Base-by-base conservation (phyloP, 352 stramenopile genomes). In the Phytopythium boreale region DNA sequence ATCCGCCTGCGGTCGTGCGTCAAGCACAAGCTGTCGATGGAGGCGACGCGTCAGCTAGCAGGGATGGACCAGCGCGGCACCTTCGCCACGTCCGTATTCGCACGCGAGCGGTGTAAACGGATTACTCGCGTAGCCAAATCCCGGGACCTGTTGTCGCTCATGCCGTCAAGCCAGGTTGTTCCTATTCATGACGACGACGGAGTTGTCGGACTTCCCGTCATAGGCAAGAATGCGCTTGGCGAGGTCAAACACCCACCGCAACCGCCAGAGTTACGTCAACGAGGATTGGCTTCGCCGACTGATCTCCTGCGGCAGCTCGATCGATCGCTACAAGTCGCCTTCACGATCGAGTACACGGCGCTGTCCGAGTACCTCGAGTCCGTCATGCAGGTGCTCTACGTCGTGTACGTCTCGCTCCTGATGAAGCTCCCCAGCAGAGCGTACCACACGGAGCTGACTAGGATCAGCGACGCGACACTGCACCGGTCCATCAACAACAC, bases 331-430 rank as follows among this genome's bases (percentile, higher is more conserved):
- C 34, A 58, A 17, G 53, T 61, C 6, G 14, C 77, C 8, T 81
- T 77, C 56, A 74, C 72, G 2, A 70, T 69, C 37, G 76, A 84
- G 61, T 84, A 70, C 50, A 68, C 76, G 17, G 58, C 71, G 8
- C 36, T 84, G 3, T 41, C 70, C 5, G 76, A 79, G 61, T 84
- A 84, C 59, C 56, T 72, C 12, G 73, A 84, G 39, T 71, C 66
- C 20, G 51, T 81, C 47, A 70, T 84, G 22, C 76, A 70, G 0
- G n/a, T 79, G 4, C 52, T 79, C 34, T 81, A 81, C 47, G 65
- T 41, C 19, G 64, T 26, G 4, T 81, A 65, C 15, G 41, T 71
- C 22, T 24, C 66, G n/a, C 63, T 74, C n/a, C 62, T 81, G 66
- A 46, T 70, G 1, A 49, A 51, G 2, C 66, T 78, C 11, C 66